phyloP scores from a whole-genome alignment of 257 asterid genomes.

The Primulina huaijiensis region DNA sequence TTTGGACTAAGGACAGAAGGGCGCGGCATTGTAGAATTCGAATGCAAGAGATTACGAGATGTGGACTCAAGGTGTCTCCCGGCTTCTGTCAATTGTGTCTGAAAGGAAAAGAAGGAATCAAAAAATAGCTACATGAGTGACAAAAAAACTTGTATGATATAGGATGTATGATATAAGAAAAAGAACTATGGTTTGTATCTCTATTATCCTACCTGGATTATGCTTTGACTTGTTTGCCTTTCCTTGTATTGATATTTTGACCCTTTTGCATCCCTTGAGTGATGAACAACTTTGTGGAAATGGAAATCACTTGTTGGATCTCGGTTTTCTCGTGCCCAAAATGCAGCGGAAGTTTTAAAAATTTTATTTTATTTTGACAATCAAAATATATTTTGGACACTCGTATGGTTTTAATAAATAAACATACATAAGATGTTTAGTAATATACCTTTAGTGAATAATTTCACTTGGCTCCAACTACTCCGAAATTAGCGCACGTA shows the following conservation, averaged over 20 bases:
- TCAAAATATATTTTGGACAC: too few relatives aligned
- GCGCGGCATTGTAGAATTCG: constrained; percentile 42
- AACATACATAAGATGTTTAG: too few relatives aligned
- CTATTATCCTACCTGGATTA: constrained; percentile 9
- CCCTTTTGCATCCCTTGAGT: neutral
- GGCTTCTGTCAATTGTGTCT: constrained; percentile 55
- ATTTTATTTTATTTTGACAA: too few relatives aligned
- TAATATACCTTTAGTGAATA: too few relatives aligned
- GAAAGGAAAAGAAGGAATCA: constrained; percentile 44
- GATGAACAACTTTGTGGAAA: neutral
- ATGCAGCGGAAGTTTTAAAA: too few relatives aligned
- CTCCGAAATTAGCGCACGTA: too few relatives aligned
- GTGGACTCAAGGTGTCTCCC: constrained; percentile 67
- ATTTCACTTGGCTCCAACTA: too few relatives aligned
- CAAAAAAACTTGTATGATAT: constrained; percentile 5
- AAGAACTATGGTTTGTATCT: constrained; percentile 13
- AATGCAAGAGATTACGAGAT: constrained; percentile 51
- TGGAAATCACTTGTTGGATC: neutral
- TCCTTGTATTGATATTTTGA: neutral
- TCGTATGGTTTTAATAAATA: too few relatives aligned
- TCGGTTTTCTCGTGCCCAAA: too few relatives aligned
- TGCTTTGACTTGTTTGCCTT: constrained; percentile 17
- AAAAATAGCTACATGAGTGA: constrained; percentile 30
- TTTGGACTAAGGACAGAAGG: constrained; percentile 79
- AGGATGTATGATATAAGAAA: constrained; percentile 8